Evolutionary conservation across 352 stramenopile genomes (phyloP).

Genomic region (Thalassiosira gravida): DNA sequence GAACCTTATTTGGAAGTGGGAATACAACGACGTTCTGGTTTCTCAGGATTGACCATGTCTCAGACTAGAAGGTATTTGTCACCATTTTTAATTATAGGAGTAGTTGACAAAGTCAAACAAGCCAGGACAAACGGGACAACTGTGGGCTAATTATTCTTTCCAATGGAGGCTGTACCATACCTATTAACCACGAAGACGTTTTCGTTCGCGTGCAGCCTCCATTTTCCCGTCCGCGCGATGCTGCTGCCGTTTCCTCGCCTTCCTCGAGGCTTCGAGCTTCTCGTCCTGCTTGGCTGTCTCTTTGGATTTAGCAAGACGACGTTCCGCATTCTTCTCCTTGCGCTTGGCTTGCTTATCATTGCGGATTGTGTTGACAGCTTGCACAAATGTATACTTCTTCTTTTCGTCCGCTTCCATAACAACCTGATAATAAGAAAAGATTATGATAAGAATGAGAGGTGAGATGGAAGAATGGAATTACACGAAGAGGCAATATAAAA

Average conservation of each 20-base stretch:
- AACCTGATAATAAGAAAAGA: constrained; percentile 71
- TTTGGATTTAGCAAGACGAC: constrained; percentile 90
- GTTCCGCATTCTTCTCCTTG: constrained; percentile 90
- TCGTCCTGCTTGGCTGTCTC: constrained; percentile 91
- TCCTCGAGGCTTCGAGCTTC: constrained; percentile 85
- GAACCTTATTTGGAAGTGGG: no score
- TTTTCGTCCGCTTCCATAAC: constrained; percentile 95
- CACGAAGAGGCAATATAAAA: constrained; percentile 8
- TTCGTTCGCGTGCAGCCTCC: constrained; percentile 69
- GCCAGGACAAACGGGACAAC: no score
- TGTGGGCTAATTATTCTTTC: no score
- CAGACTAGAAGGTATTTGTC: no score
- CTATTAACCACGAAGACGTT: constrained; percentile 54
- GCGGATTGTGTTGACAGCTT: constrained; percentile 95
- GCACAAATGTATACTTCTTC: constrained; percentile 95
- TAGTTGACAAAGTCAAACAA: no score
- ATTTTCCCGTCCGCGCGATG: constrained; percentile 79
- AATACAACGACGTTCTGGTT: no score
- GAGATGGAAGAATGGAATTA: constrained; percentile 11
- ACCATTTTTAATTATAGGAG: no score
- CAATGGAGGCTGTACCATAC: no score
- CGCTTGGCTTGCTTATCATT: constrained; percentile 94
- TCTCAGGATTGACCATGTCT: no score
- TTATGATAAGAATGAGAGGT: no score
- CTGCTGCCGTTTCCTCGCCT: constrained; percentile 77